Base-by-base conservation (phyloP, 23 red algal species). In the Gracilaria caudata region DNA sequence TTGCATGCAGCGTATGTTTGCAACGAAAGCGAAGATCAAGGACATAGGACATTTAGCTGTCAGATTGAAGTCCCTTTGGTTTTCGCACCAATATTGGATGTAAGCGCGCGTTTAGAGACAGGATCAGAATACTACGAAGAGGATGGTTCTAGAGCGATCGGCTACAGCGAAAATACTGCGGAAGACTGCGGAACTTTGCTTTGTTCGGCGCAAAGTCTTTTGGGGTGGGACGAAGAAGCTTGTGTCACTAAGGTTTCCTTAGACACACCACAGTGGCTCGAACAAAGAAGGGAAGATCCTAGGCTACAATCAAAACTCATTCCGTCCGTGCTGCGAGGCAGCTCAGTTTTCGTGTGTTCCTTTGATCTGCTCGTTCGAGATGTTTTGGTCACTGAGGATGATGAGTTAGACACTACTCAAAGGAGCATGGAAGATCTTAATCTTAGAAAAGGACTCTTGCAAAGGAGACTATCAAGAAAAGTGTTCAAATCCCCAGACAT, bases 341-440 rank as follows among this genome's bases (percentile, higher is more conserved):
- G 47, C 7, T 43, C 73, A 43, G 17, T 91, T 19, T 82, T 91
- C 38, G 54, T 63, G 2, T 81, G 38, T 60, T 58, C 87, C 23
- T 91, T 91, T 51, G 87, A 91, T 63, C 10, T 82, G 19, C 47
- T 64, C 35, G 45, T 91, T 35, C 76, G 87, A 43, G 87, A 82
- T 51, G 24, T 39, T 36, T 75, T 73, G 82, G 41, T 46, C 21
- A 72, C 26, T 21, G 39, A 75, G 25, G 70, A 75, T 14, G 40
- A 75, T 29, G 40, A 38, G n/a, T 28, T 33, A 32, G 40, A 30
- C 4, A 29, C 19, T 29, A 4, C 43, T 45, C 32, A 29, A 35
- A 66, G 28, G 36, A 29, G 24, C 4, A 38, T 46, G 39, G 70
- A 47, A 47, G 70, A 55, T 25, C 11, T 39, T 32, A 25, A 6